Percentiles rank a stretch among this genome's conserved stretches.
Evolutionary conservation across 2,329 filamentous ascomycete genomes (phyloP).

Genomic region (Karstenula rhodostoma): DNA sequence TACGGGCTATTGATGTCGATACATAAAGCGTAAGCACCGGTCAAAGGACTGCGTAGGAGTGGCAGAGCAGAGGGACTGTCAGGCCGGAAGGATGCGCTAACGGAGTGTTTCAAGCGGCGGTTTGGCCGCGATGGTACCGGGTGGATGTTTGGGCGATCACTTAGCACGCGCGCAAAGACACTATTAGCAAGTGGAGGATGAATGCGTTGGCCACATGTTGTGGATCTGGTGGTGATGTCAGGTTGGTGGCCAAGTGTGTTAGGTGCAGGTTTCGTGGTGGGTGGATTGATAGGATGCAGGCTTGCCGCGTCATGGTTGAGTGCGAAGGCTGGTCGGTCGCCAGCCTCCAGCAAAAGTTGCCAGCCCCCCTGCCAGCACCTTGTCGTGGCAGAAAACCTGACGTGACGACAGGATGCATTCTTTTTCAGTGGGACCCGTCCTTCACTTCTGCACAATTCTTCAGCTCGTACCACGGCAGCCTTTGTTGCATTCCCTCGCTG

Average conservation of each 20-base stretch:
- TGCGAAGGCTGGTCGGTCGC: conserved; percentile 6
- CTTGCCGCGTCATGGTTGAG: conserved; percentile 16
- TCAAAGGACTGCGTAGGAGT: no score
- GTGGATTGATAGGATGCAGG: neutral
- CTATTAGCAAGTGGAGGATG: neutral
- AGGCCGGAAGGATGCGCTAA: conserved; percentile 8
- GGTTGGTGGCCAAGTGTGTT: neutral
- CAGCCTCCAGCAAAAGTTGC: conserved; percentile 10
- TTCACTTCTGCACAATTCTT: conserved; percentile 10
- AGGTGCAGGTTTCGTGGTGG: conserved; percentile 3
- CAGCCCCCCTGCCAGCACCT: conserved; percentile 13
- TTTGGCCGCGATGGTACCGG: neutral
- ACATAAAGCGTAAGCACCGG: no score
- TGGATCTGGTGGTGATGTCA: neutral
- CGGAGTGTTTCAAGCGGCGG: conserved; percentile 14
- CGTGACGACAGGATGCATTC: conserved; percentile 4
- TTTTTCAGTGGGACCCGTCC: neutral
- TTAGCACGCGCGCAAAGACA: neutral
- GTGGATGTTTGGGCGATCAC: conserved; percentile 10
- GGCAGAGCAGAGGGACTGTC: neutral
- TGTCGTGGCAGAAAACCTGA: conserved; percentile 8
- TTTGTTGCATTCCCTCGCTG: conserved; percentile 2
- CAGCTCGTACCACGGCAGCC: conserved; percentile 6
- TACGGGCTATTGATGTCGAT: neutral
- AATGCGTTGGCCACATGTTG: neutral